Conservation (phyloP, 2,329 filamentous ascomycete genomes). For the Boeremia exigua region DNA sequence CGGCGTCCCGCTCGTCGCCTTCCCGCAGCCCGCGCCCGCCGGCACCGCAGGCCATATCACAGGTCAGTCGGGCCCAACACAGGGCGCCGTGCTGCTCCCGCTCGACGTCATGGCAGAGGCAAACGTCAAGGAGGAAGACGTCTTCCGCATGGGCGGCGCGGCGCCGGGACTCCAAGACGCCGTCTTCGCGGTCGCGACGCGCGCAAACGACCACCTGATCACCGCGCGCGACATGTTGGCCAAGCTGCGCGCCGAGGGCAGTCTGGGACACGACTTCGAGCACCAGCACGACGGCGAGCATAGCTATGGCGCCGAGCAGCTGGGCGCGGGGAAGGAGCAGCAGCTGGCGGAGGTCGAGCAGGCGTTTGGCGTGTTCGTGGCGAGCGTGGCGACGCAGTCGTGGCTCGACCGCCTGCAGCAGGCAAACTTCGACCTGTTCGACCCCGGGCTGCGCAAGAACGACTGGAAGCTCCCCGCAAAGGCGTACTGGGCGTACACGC, state of each 20-base stretch:
- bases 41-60: slow-evolving; percentile 49
- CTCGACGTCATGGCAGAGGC: slow-evolving; percentile 87
- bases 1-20: slow-evolving; percentile 86
- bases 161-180: slow-evolving; percentile 86
- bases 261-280: slow-evolving; percentile 86
- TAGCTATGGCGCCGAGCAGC: slow-evolving; percentile 54
- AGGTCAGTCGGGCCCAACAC: slow-evolving; percentile 52
- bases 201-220: slow-evolving; percentile 94
- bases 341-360: slow-evolving; percentile 64
- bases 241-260: slow-evolving; percentile 74
- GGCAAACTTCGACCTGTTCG: slow-evolving; percentile 82
- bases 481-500: slow-evolving; percentile 66
- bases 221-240: slow-evolving; percentile 91
- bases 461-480: slow-evolving; percentile 90
- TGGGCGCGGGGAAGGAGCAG: slow-evolving; percentile 41
- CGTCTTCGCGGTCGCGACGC: slow-evolving; percentile 88
- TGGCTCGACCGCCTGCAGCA: slow-evolving; percentile 81
- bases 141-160: slow-evolving; percentile 79
- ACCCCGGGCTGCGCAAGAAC: slow-evolving; percentile 65
- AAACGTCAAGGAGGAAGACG: slow-evolving; percentile 84
- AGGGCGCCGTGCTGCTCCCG: slow-evolving; percentile 78
- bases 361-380: slow-evolving; percentile 81
- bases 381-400: slow-evolving; percentile 75
- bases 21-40: slow-evolving; percentile 67
- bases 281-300: slow-evolving; percentile 78